phyloP scores from a whole-genome alignment of 2,329 filamentous ascomycete genomes.

The Botrytis fabae region DNA sequence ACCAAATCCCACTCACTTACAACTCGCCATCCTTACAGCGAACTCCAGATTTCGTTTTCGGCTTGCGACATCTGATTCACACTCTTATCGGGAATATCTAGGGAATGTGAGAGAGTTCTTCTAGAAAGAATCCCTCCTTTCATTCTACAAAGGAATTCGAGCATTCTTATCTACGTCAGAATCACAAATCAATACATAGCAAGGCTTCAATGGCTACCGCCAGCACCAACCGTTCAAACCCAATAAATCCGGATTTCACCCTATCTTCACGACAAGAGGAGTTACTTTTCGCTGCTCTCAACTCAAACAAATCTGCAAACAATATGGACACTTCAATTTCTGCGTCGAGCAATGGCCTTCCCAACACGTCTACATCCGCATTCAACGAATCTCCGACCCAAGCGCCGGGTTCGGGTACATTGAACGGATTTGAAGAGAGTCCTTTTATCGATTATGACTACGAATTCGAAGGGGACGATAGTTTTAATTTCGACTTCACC shows the following conservation, averaged over 20 bases:
- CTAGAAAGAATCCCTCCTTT: neutral
- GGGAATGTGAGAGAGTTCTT: conserved; percentile 9
- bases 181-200: neutral
- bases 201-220: conserved; percentile 12
- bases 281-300: conserved; percentile 72
- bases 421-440: conserved; percentile 66
- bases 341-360: conserved; percentile 44
- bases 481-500: conserved; percentile 61
- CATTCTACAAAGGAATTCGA: neutral
- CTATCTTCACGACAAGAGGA: conserved; percentile 76
- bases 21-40: neutral
- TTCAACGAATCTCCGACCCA: conserved; percentile 52
- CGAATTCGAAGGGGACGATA: conserved; percentile 71
- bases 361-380: conserved; percentile 50
- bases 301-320: conserved; percentile 56
- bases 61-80: neutral
- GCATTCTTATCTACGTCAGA: conserved; percentile 13
- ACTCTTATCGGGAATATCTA: neutral
- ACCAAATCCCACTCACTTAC: neutral
- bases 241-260: conserved; percentile 58
- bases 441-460: conserved; percentile 83
- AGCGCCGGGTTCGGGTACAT: conserved; percentile 47
- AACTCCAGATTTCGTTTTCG: neutral
- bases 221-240: conserved; percentile 8
- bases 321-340: conserved; percentile 33